These are phyloP conservation scores for Coniosporium tulheliwenetii DNA, from an alignment of 2,329 filamentous ascomycete species.

Conservation along the genomic window DNA sequence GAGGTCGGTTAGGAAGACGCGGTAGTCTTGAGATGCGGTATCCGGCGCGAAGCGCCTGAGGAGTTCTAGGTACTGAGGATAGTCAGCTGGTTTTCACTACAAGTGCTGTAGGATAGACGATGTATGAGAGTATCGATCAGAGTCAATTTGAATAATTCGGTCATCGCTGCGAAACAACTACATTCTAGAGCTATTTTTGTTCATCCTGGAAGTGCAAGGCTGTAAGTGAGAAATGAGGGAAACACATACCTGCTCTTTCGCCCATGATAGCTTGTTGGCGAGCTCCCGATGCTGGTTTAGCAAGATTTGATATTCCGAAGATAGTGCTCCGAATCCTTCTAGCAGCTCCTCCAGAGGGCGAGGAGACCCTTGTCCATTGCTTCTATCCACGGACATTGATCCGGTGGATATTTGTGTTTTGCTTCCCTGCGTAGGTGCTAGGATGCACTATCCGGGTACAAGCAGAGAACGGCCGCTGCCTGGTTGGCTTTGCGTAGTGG, in stretches of 20 bases:
- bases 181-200: conserved; percentile 34
- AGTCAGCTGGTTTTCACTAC: conserved; percentile 3
- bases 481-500: no score
- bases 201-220: conserved; percentile 21
- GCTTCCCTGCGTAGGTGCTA: no score
- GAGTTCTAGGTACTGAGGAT: conserved; percentile 16
- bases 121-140: conserved; percentile 13
- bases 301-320: conserved; percentile 29
- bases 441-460: no score
- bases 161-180: conserved; percentile 29
- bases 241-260: conserved; percentile 31
- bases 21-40: conserved; percentile 22
- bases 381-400: no score
- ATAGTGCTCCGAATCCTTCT: conserved; percentile 30
- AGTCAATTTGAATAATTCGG: conserved; percentile 26
- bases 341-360: conserved; percentile 21
- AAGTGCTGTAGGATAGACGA: conserved; percentile 1
- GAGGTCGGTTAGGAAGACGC: conserved; percentile 21
- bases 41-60: conserved; percentile 18
- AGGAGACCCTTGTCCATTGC: no score
- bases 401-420: no score
- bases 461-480: no score
- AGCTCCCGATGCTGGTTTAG: conserved; percentile 26
- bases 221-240: conserved; percentile 1
- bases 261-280: conserved; percentile 30